Percentiles rank a stretch among this genome's conserved stretches.
These are phyloP conservation scores for Rhizopus stolonifer DNA, from an alignment of 371 early-diverging fungal genomes.

Conservation along the genomic window DNA sequence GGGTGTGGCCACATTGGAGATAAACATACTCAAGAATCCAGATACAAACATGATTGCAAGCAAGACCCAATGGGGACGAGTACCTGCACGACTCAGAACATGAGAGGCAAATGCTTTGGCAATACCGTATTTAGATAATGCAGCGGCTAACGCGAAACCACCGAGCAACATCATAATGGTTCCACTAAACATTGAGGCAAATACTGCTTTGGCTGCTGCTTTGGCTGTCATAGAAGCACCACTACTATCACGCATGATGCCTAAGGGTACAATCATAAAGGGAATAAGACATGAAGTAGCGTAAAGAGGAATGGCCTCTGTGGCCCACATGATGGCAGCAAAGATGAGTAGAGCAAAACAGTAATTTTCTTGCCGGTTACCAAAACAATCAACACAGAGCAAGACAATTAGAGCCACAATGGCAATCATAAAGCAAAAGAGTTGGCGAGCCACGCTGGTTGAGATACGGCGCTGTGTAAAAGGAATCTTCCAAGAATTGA, in stretches of 20 bases:
- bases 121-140: conserved; percentile 54
- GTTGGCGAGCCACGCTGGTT: conserved; percentile 25
- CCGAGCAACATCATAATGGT: conserved; percentile 95
- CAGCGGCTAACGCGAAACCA: conserved; percentile 91
- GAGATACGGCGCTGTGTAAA: conserved; percentile 29
- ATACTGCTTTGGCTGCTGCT: conserved; percentile 79
- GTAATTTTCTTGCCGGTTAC: conserved; percentile 55
- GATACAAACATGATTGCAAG: conserved; percentile 78
- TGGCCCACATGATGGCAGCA: conserved; percentile 69
- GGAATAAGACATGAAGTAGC: conserved; percentile 81
- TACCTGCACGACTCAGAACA: conserved; percentile 71
- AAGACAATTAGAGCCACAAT: conserved; percentile 55
- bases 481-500: conserved; percentile 40
- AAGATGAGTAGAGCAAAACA: conserved; percentile 69
- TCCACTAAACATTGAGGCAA: conserved; percentile 92
- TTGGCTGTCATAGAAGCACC: conserved; percentile 58
- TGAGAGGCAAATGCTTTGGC: conserved; percentile 72
- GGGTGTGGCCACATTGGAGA: conserved; percentile 83
- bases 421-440: conserved; percentile 40
- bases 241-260: conserved; percentile 63
- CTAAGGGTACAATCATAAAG: conserved; percentile 67
- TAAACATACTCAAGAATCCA: conserved; percentile 76
- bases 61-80: conserved; percentile 65
- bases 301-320: conserved; percentile 77
- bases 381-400: conserved; percentile 56